phyloP scores from a whole-genome alignment of 345 rosid species.

The Isatis tinctoria region DNA sequence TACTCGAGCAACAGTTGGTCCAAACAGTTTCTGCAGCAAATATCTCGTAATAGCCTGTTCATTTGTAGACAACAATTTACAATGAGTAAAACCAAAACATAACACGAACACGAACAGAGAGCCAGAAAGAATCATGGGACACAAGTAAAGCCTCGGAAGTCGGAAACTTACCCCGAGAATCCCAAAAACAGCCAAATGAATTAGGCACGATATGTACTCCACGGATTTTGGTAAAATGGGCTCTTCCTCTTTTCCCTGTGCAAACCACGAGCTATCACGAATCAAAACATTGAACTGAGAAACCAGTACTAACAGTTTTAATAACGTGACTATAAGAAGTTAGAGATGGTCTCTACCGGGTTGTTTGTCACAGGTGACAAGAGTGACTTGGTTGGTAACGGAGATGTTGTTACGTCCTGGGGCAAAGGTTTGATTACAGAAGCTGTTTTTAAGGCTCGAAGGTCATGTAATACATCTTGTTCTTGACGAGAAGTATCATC shows the following conservation, averaged over 20 bases:
- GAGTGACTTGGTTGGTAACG: conserved; percentile 45
- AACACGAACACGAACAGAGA: background rate
- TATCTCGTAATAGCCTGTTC: conserved; percentile 78
- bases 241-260: conserved; percentile 38
- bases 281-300: conserved; percentile 7
- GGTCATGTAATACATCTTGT: conserved; percentile 27
- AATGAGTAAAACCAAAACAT: background rate
- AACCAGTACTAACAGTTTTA: background rate
- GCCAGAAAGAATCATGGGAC: background rate
- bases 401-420: conserved; percentile 39
- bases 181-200: conserved; percentile 70
- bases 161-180: conserved; percentile 60
- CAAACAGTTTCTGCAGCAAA: conserved; percentile 66
- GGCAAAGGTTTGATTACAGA: conserved; percentile 37
- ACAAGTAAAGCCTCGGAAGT: background rate
- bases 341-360: conserved; percentile 9
- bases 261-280: conserved; percentile 9
- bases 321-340: background rate
- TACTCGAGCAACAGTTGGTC: conserved; percentile 60
- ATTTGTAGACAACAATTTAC: conserved; percentile 8
- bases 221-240: conserved; percentile 39
- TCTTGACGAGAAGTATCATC: conserved; percentile 23
- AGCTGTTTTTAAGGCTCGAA: conserved; percentile 19
- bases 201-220: conserved; percentile 50
- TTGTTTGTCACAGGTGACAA: conserved; percentile 30